These are phyloP conservation scores for Prinsepia uniflora DNA, from an alignment of 306 rosid species.

Conservation along the genomic window DNA sequence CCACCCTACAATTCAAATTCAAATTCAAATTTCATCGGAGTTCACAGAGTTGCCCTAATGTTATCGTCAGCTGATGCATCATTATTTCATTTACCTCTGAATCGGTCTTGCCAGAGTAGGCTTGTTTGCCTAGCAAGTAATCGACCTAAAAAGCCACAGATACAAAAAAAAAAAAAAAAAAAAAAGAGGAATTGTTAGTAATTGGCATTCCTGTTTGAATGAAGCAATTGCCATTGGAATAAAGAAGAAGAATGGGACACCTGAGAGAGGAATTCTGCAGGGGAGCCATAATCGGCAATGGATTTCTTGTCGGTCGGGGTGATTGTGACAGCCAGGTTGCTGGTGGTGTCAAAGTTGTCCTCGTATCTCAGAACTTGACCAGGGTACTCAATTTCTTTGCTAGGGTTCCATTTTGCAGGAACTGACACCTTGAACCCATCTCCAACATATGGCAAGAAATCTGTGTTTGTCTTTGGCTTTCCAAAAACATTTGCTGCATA, in stretches of 20 bases:
- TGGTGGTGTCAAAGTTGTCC: conserved; percentile 79
- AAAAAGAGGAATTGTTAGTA: conserved; percentile 25
- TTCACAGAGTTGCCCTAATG: background rate
- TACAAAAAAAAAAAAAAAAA: no score
- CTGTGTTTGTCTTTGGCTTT: conserved; percentile 86
- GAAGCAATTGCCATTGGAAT: background rate
- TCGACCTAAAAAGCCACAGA: conserved; percentile 53
- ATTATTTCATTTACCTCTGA: conserved; percentile 63
- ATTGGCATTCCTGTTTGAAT: background rate
- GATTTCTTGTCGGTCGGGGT: conserved; percentile 78
- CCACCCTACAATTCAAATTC: conserved; percentile 61
- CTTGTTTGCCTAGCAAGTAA: conserved; percentile 83
- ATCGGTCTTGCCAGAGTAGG: conserved; percentile 78
- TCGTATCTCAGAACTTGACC: conserved; percentile 91
- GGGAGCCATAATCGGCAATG: conserved; percentile 80
- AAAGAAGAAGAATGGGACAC: conserved; percentile 31
- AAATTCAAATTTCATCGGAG: conserved; percentile 24
- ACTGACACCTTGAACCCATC: conserved; percentile 73
- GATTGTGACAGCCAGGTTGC: conserved; percentile 58
- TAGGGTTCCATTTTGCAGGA: conserved; percentile 93
- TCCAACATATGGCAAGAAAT: conserved; percentile 69
- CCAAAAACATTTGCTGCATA: conserved; percentile 93
- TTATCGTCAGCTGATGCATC: background rate
- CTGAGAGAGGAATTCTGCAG: conserved; percentile 67
- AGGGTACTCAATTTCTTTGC: conserved; percentile 78